Conservation (phyloP, 2,329 filamentous ascomycete species). For the Epichloe brachyelytri region DNA sequence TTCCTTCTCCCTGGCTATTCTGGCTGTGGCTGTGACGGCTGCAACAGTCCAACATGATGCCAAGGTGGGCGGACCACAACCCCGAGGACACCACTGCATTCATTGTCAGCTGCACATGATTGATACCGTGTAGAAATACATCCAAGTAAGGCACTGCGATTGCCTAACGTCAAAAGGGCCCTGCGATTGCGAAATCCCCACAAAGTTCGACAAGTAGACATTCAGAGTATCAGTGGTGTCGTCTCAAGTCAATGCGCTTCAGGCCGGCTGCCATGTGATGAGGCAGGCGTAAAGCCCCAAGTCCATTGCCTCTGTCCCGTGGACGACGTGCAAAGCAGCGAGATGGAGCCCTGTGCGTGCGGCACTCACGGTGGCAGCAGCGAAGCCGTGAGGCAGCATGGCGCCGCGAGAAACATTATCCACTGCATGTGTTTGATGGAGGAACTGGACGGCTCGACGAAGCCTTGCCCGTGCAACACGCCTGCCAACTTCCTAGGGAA, state of each 20-base stretch:
- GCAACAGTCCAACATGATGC: background rate
- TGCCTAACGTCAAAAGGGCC: background rate
- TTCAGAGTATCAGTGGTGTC: background rate
- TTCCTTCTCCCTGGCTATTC: background rate
- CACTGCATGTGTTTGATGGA: background rate
- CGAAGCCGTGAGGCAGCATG: background rate
- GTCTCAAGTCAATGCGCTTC: too few relatives aligned
- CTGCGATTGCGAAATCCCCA: background rate
- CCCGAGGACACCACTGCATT: background rate
- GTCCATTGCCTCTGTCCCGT: background rate
- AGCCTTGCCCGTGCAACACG: background rate
- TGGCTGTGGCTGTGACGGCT: background rate
- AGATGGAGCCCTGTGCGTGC: background rate
- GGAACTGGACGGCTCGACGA: background rate
- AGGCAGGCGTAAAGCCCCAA: too few relatives aligned
- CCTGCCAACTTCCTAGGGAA: background rate
- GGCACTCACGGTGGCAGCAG: background rate
- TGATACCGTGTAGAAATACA: background rate
- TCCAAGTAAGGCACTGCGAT: background rate
- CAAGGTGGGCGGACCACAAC: background rate
- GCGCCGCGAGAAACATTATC: background rate
- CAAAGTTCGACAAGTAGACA: background rate
- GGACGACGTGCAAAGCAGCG: background rate
- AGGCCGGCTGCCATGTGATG: too few relatives aligned
- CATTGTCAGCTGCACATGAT: background rate